Conservation (phyloP, 257 asterid species). For the Gardenia jasminoides region DNA sequence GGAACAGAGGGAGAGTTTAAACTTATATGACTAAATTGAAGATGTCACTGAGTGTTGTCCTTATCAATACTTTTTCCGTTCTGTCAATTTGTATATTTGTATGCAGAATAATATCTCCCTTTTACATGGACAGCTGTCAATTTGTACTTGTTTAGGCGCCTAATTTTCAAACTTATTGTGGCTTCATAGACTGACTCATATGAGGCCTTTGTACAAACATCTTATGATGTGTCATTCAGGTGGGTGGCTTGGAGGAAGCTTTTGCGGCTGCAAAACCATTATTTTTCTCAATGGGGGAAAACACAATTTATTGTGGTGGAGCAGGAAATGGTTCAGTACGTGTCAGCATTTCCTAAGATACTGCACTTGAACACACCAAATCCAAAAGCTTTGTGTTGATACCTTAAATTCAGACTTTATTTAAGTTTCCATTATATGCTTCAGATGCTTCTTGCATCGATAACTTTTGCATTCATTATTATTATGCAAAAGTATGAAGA, state of each 20-base stretch:
- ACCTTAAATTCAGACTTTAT: not conserved
- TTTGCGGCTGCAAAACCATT: constrained; percentile 64
- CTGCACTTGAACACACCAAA: not conserved
- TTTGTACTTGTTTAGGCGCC: not conserved
- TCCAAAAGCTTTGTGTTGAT: not conserved
- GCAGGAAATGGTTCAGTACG: constrained; percentile 96
- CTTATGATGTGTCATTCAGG: constrained; percentile 43
- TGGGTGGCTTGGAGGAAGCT: constrained; percentile 89
- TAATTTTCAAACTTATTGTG: not conserved
- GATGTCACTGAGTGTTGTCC: not conserved
- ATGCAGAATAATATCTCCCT: not conserved
- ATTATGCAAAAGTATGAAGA: not conserved
- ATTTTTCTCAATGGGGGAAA: constrained; percentile 88
- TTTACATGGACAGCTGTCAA: not conserved
- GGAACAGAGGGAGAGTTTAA: not conserved
- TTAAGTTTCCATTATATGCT: not conserved
- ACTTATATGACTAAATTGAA: not conserved
- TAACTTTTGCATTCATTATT: not conserved
- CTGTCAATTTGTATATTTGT: not conserved
- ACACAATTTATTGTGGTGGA: constrained; percentile 88
- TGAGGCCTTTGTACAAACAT: constrained; percentile 12
- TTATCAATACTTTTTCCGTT: not conserved
- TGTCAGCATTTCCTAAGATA: constrained; percentile 13
- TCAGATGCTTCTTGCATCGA: not conserved
- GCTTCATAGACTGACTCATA: constrained; percentile 10